phyloP scores from a whole-genome alignment of 2,329 filamentous ascomycete genomes.

The Fragosphaeria purpurea region DNA sequence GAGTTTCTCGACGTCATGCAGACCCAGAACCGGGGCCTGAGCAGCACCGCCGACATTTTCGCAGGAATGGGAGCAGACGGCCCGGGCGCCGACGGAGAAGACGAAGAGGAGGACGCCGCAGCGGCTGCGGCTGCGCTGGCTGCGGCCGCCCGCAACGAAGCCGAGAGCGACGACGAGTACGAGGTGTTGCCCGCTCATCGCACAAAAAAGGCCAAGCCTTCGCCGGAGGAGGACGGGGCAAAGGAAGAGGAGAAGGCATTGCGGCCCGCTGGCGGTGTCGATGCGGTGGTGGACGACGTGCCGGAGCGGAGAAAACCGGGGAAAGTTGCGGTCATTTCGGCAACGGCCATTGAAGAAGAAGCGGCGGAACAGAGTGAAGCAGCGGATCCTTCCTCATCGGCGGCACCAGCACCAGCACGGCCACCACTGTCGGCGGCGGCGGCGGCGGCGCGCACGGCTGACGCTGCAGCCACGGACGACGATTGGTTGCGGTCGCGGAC shows the following conservation, averaged over 20 bases:
- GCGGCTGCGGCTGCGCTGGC: constrained; percentile 9
- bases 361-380: constrained; percentile 2
- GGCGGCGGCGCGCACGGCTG: constrained; percentile 4
- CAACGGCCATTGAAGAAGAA: constrained; percentile 9
- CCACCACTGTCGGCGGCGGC: neutral
- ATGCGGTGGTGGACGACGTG: neutral
- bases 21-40: constrained; percentile 29
- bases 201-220: constrained; percentile 32
- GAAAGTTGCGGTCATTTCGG: constrained; percentile 8
- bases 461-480: constrained; percentile 51
- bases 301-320: neutral
- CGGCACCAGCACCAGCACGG: neutral
- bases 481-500: constrained; percentile 91
- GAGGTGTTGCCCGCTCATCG: constrained; percentile 51
- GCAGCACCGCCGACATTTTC: constrained; percentile 12
- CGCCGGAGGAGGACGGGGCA: constrained; percentile 2
- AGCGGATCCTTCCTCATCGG: constrained; percentile 6
- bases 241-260: neutral
- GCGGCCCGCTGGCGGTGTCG: neutral
- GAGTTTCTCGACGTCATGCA: constrained; percentile 84
- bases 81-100: neutral
- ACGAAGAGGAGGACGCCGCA: neutral
- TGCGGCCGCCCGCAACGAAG: constrained; percentile 24
- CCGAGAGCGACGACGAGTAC: constrained; percentile 66
- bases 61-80: constrained; percentile 2